Percentiles rank a stretch among this genome's conserved stretches.
Conservation (phyloP, 2,329 filamentous ascomycete genomes). For the Hypomyces perniciosus region DNA sequence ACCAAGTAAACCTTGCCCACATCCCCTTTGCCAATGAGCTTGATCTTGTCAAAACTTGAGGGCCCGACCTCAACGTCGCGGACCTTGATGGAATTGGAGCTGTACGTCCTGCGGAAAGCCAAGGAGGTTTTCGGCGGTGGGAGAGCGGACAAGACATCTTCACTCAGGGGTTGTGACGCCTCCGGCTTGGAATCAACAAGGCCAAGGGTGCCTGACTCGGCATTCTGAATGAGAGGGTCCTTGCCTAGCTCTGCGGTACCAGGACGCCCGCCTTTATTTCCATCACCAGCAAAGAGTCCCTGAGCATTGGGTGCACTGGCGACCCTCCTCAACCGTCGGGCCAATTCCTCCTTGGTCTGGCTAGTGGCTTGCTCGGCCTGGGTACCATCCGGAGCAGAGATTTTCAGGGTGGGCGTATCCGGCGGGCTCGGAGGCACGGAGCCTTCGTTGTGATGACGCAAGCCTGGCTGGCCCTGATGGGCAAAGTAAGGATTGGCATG, state of each 20-base stretch:
- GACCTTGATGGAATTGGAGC: constrained; percentile 98
- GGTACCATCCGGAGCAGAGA: constrained; percentile 59
- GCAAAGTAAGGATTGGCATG: constrained; percentile 96
- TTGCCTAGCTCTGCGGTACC: constrained; percentile 83
- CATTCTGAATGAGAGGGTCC: constrained; percentile 58
- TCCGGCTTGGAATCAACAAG: constrained; percentile 28
- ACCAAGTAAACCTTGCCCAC: constrained; percentile 98
- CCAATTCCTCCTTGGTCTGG: constrained; percentile 87
- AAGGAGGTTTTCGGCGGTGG: constrained; percentile 61
- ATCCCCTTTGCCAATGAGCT: constrained; percentile 97
- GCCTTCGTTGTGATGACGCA: constrained; percentile 91
- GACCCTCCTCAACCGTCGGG: constrained; percentile 84
- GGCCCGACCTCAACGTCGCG: constrained; percentile 94
- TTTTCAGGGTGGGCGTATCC: constrained; percentile 75
- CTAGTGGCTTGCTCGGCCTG: constrained; percentile 63
- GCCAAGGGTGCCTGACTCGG: constrained; percentile 38
- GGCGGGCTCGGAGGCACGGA: constrained; percentile 90
- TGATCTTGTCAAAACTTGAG: constrained; percentile 98
- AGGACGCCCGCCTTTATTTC: constrained; percentile 54
- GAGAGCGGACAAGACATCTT: constrained; percentile 54
- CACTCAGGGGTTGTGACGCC: constrained; percentile 35
- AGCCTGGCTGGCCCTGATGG: constrained; percentile 87
- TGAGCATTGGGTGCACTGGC: constrained; percentile 97
- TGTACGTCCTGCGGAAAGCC: constrained; percentile 90
- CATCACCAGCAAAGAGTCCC: constrained; percentile 65